Evolutionary conservation across 1,139 yeast species (phyloP), one percentile per base, ranked within the genome.

Genomic region (Hyphopichia pseudoburtonii): DNA sequence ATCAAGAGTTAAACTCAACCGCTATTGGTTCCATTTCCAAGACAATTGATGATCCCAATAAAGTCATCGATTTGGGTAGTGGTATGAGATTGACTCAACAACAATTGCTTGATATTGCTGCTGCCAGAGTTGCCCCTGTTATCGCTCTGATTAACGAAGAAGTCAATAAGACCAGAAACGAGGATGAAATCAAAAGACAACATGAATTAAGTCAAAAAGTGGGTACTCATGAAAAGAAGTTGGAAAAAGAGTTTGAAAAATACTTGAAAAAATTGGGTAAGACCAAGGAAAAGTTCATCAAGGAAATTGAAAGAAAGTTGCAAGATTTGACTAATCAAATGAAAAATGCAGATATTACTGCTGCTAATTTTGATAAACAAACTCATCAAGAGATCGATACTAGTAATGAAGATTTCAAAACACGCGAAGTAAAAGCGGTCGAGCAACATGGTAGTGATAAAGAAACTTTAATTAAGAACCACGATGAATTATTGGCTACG

Each of bases 31-130:
- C 80, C 4, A 60, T 72, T 46, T 60, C 74, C 34, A 66, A 66
- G 34, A 59, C 59, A 30, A 60, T 77, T 41, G 76, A 72, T 40
- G 78, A 76, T 47, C 77, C 80, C 2, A 68, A 73, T 45, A 69
- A 75, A 52, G 57, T 72, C 22, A 59, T 77, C 45, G 73, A 75
- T 44, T 63, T 78, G 44, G 83, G 83, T 40, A 70, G 76, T 31
- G 82, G 82, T 11, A 65, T 76, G 54, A 66, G 59, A 39, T 64
- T 77, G 66, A 72, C 81, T 29, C 80, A 76, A 48, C 72, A 71
- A 39, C 79, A 77, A 54, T 70, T 78, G 46, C 64, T 76, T 46
- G 82, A 70, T 34, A 73, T 78, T 53, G 82, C 82, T 18, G 76
- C 77, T 30, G 64, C 63, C 46, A 67, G 82, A 48, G 79, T 78